phyloP scores from a whole-genome alignment of 2,329 filamentous ascomycete species.

The Hypoxylon sp. region DNA sequence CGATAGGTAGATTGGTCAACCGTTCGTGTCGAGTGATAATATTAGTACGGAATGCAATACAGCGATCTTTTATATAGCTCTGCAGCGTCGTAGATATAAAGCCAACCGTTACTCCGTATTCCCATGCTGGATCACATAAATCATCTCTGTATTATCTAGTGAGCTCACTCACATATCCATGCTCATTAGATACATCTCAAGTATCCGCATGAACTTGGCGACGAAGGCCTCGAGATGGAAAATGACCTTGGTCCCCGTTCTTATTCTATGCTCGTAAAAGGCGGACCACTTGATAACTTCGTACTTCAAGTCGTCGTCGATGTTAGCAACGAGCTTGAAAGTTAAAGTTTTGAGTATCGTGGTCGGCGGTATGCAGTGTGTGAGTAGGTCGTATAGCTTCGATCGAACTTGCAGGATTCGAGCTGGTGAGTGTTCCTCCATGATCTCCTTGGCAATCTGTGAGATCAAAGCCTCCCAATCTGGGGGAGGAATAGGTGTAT shows the following conservation, averaged over 20 bases:
- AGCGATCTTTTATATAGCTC: slow-evolving; percentile 17
- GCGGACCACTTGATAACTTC: slow-evolving; percentile 97
- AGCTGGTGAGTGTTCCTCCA: slow-evolving; percentile 91
- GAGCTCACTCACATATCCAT: slow-evolving; percentile 74
- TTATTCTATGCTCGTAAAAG: slow-evolving; percentile 96
- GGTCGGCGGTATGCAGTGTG: slow-evolving; percentile 96
- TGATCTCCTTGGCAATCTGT: slow-evolving; percentile 91
- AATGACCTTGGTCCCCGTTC: slow-evolving; percentile 93
- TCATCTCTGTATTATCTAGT: slow-evolving; percentile 14
- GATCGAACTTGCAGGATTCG: slow-evolving; percentile 88
- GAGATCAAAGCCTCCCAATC: slow-evolving; percentile 96
- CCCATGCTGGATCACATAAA: slow-evolving; percentile 30
- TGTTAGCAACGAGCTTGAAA: slow-evolving; percentile 88
- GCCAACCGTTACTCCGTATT: slow-evolving; percentile 40
- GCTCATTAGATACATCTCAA: slow-evolving; percentile 91
- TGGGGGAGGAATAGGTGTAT: slow-evolving; percentile 90
- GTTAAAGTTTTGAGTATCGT: slow-evolving; percentile 95
- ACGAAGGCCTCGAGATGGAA: slow-evolving; percentile 99
- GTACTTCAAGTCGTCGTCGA: slow-evolving; percentile 89
- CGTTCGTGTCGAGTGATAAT: slow-evolving; percentile 21
- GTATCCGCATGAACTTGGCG: slow-evolving; percentile 96
- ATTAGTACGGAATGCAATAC: slow-evolving; percentile 21
- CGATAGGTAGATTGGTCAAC: slow-evolving; percentile 4
- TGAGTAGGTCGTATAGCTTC: slow-evolving; percentile 96
- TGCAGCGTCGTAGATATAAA: slow-evolving; percentile 22